Conservation (phyloP, 106 monocot species). For the Platanthera zijinensis region DNA sequence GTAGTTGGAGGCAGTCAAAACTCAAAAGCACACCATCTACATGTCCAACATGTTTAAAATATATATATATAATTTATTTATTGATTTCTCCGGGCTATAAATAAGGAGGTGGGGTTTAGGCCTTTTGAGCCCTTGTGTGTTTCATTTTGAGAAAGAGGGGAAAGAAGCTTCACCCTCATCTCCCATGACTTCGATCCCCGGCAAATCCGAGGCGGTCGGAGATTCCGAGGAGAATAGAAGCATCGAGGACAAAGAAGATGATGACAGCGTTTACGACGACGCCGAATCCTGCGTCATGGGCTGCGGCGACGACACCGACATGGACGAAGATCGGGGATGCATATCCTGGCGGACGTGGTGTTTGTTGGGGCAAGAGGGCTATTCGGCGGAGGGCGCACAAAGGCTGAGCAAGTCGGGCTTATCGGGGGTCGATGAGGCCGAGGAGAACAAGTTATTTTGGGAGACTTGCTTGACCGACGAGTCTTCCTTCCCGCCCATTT, state of each 20-base stretch:
- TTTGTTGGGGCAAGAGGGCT: neutral
- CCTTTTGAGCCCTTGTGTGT: neutral
- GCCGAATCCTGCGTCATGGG: neutral
- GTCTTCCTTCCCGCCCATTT: neutral
- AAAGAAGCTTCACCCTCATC: neutral
- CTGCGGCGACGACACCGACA: neutral
- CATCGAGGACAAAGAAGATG: neutral
- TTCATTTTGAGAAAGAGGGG: neutral
- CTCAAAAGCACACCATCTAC: no score
- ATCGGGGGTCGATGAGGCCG: neutral
- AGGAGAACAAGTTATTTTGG: slow-evolving; percentile 5
- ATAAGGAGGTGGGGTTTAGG: neutral
- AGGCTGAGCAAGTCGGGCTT: neutral
- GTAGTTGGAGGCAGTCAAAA: no score
- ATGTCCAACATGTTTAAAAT: no score
- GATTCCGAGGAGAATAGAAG: neutral
- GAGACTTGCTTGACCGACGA: slow-evolving; percentile 7
- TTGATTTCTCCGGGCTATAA: neutral
- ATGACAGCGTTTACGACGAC: neutral
- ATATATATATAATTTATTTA: no score
- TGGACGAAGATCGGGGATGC: neutral
- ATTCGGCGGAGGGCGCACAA: neutral
- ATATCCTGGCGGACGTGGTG: slow-evolving; percentile 7
- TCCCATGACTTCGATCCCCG: neutral
- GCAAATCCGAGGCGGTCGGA: neutral